Evolutionary conservation across 2,329 filamentous ascomycete species (phyloP), one percentile per base, ranked within the genome.

Genomic region (Talaromyces piceae): DNA sequence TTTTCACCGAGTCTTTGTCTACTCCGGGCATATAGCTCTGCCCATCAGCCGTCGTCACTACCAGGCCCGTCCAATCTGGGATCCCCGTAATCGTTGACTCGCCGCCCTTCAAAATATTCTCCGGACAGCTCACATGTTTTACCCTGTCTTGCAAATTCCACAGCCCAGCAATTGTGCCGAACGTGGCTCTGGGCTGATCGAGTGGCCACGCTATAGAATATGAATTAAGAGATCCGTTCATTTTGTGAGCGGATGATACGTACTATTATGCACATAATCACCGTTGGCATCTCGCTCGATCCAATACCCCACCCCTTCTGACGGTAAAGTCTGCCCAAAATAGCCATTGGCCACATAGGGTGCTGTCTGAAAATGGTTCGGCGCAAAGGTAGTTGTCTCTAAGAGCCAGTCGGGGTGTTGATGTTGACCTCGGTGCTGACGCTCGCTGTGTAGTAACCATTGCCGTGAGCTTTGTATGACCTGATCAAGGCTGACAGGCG

Each of bases 1-100:
- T 11, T 28, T 45, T 51, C 8, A 54, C 52, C 13, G 47, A 44
- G 2, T 9, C 22, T n/a, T 41, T 41, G 3, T 54, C 39, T 13
- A 54, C 52, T 13, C 52, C 52, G 11, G 52, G 52, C 33, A 16
- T 8, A 43, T 54, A 54, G 25, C 18, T 13, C 2, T 51, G 5
- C 11, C 52, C 47, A 25, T 54, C 43, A 28, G 13, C 45, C 7
- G 52, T 51, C 11, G 23, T 39, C 18, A 54, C 18, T 12, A 53
- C 25, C 30, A 55, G 44, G 3, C 41, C 53, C 20, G 50, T 55
- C 53, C 53, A 53, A 26, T 55, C 53, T 39, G 53, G 46, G 27
- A 55, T 53, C 7, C 45, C 53, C 23, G 50, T 50, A 18, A 55
- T 53, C 31, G 48, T 50, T 20, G 50, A 55, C 28, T 55, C 53